Percentiles rank a stretch among this genome's conserved stretches.
Evolutionary conservation across 305 asterid genomes (phyloP).

Genomic region (Coffea humblotiana): DNA sequence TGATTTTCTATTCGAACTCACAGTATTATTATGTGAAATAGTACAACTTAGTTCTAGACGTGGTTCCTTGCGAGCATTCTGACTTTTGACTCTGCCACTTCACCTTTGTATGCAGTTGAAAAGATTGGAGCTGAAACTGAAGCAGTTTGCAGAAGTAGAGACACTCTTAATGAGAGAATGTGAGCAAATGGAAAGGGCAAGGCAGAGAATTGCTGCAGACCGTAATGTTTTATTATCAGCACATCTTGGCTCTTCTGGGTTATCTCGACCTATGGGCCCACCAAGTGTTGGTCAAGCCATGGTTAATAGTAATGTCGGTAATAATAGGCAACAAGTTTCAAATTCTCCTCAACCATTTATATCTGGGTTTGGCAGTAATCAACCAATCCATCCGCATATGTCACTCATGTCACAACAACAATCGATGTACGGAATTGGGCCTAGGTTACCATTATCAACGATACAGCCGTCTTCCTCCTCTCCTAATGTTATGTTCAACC

Average conservation of each 20-base stretch:
- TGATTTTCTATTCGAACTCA: background rate
- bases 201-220: constrained; percentile 75
- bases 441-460: constrained; percentile 72
- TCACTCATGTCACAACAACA: constrained; percentile 69
- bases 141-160: constrained; percentile 86
- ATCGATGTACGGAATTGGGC: constrained; percentile 67
- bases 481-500: constrained; percentile 46
- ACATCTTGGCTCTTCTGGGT: constrained; percentile 57
- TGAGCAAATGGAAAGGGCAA: constrained; percentile 83
- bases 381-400: constrained; percentile 62
- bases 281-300: constrained; percentile 42
- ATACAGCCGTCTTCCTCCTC: constrained; percentile 62
- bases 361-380: constrained; percentile 63
- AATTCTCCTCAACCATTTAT: constrained; percentile 55
- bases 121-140: constrained; percentile 87
- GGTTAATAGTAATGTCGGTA: constrained; percentile 42
- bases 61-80: background rate
- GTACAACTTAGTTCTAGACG: background rate
- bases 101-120: constrained; percentile 52
- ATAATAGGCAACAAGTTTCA: constrained; percentile 51
- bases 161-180: constrained; percentile 94
- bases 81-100: constrained; percentile 12
- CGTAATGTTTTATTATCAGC: constrained; percentile 55
- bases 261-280: constrained; percentile 47
- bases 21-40: background rate